These are phyloP conservation scores for Globisporangium nagaii DNA, from an alignment of 352 stramenopile genomes.

Conservation along the genomic window DNA sequence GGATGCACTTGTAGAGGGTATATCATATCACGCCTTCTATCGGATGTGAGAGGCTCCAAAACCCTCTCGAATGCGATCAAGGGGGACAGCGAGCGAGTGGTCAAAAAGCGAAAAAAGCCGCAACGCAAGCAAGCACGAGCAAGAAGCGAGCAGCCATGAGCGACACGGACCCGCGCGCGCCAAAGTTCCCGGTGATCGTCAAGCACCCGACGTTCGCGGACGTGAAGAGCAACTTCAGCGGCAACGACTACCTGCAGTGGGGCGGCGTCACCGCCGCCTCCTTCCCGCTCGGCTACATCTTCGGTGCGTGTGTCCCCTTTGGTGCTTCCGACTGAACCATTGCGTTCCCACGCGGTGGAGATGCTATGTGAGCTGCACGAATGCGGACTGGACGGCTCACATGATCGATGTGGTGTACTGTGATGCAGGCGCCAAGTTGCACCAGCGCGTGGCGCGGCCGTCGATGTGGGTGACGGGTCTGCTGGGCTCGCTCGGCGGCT, in stretches of 20 bases:
- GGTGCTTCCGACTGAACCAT: too few species aligned
- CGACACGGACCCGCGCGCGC: slow-evolving; percentile 49
- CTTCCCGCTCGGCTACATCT: slow-evolving; percentile 72
- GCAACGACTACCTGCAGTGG: slow-evolving; percentile 60
- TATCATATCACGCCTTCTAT: neutral
- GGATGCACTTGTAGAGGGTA: too few species aligned
- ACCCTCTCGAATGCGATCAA: neutral
- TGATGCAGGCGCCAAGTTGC: slow-evolving; percentile 43
- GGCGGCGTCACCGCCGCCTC: slow-evolving; percentile 52
- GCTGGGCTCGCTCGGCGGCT: slow-evolving; percentile 68
- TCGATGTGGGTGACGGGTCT: slow-evolving; percentile 76
- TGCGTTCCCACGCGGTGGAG: too few species aligned
- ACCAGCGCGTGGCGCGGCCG: slow-evolving; percentile 53
- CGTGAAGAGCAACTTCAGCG: slow-evolving; percentile 62
- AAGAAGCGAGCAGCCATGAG: slow-evolving; percentile 27
- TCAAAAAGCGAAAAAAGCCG: slow-evolving; percentile 4
- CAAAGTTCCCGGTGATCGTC: slow-evolving; percentile 74
- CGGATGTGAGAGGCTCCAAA: neutral
- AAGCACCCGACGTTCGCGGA: slow-evolving; percentile 76
- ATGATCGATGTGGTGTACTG: neutral
- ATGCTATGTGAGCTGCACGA: too few species aligned
- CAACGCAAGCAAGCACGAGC: neutral
- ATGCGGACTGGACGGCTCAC: too few species aligned
- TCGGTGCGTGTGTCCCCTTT: slow-evolving; percentile 67
- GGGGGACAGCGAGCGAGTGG: slow-evolving; percentile 6